Evolutionary conservation across 2,329 filamentous ascomycete species (phyloP).

Genomic region (Fusarium dlaminii): DNA sequence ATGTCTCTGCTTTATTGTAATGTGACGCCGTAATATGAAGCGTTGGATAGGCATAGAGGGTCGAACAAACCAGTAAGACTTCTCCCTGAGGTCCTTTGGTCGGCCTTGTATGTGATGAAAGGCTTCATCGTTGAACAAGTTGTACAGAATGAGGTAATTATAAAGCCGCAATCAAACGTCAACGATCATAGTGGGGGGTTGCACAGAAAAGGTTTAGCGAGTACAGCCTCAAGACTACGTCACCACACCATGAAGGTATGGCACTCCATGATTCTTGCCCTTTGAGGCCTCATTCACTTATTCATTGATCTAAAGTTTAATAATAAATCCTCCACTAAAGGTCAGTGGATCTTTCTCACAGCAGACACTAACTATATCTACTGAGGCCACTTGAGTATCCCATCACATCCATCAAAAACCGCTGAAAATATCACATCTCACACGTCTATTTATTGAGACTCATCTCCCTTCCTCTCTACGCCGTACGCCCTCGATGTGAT

Average conservation of each 20-base stretch:
- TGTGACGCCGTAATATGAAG: too few species aligned
- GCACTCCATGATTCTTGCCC: neutral
- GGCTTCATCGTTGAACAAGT: neutral
- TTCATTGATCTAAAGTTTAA: neutral
- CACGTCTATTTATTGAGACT: neutral
- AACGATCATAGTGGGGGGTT: neutral
- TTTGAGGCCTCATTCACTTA: neutral
- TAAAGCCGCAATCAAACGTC: neutral
- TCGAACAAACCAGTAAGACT: too few species aligned
- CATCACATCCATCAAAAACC: neutral
- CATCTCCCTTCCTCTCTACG: neutral
- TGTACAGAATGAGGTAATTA: neutral
- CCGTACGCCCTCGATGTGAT: slow-evolving; percentile 18
- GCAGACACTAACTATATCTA: neutral
- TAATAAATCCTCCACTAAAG: neutral
- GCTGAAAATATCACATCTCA: neutral
- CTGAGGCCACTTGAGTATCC: neutral
- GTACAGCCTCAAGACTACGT: slow-evolving; percentile 25
- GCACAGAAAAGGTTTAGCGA: slow-evolving; percentile 16
- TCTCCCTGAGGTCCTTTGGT: rapidly evolving
- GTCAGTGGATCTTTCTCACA: neutral
- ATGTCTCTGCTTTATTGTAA: neutral
- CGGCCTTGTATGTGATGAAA: neutral
- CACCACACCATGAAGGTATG: slow-evolving; percentile 7
- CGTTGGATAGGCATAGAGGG: rapidly evolving